Evolutionary conservation across 2,329 filamentous ascomycete genomes (phyloP), one percentile per base, ranked within the genome.

Genomic region (Stromatinia cepivora): DNA sequence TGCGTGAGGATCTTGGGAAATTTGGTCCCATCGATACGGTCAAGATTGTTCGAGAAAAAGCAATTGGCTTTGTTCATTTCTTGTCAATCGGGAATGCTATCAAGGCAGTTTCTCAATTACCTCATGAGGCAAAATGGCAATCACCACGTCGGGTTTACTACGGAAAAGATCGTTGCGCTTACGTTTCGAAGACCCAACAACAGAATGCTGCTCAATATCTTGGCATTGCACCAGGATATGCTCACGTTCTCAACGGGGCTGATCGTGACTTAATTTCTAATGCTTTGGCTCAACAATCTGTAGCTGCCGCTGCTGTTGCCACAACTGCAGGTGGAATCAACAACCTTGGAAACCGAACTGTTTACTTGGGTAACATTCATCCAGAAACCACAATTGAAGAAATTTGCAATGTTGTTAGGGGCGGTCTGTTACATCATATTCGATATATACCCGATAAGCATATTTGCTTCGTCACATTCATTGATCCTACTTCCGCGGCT

Each of bases 361-460:
- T 99, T 73, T 99, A 99, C 79, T 86, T 99, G 9, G 95, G 95
- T 75, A 99, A 99, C 81, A 99, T 99, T 74, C 95, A 99, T 80
- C 95, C 95, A 0, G 95, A 99, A 83, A 99, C 95, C 1, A 98
- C 94, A 2, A 97, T 98, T 75, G 95, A 99, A 83, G 95, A 99
- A 83, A 99, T 99, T 79, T 99, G 95, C 86, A 99, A 99, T 78
- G 95, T 99, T 69, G 95, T 99, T 66, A 89, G 95, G 73, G 95
- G 95, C 70, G 95, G 95, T 76, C 87, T 99, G 73, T 86, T 99
- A 76, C 95, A 99, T 81, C 95, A 99, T 81, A 97, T 99, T 80
- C 93, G 95, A 75, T 99, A 98, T 82, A 99, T 99, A 76, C 95
- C 95, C 9, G 95, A 99, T 84, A 99, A 99, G 87, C 95, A 99